Conservation (phyloP, 2,329 filamentous ascomycete species). For the Colletotrichum lentis region DNA sequence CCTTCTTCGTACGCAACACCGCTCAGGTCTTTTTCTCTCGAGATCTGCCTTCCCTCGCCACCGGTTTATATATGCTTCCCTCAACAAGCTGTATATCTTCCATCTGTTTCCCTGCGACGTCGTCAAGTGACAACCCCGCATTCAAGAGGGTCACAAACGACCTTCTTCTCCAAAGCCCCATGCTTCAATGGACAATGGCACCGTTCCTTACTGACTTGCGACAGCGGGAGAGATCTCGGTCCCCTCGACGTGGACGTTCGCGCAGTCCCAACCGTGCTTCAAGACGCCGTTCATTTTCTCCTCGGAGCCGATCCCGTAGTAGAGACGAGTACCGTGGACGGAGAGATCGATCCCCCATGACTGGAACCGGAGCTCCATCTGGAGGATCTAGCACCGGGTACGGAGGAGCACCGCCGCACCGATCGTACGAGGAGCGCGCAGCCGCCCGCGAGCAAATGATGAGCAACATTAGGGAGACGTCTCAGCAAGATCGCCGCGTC, state of each 20-base stretch:
- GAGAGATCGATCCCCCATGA: conserved; percentile 85
- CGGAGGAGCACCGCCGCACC: conserved; percentile 67
- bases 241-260: conserved; percentile 80
- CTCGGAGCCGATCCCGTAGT: conserved; percentile 80
- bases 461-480: conserved; percentile 90
- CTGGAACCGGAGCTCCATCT: conserved; percentile 71
- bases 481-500: conserved; percentile 98
- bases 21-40: not conserved
- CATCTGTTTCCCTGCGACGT: not conserved
- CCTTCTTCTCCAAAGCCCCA: not conserved
- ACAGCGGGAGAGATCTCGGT: conserved; percentile 85
- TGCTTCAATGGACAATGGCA: conserved; percentile 33
- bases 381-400: conserved; percentile 76
- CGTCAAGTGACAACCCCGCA: conserved; percentile 6
- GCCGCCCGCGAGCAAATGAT: conserved; percentile 94
- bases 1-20: not conserved
- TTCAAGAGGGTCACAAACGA: not conserved
- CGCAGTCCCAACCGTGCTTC: conserved; percentile 78
- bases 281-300: conserved; percentile 80
- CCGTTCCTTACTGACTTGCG: conserved; percentile 36
- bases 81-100: no score
- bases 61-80: not conserved
- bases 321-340: conserved; percentile 79
- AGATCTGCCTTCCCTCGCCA: not conserved
- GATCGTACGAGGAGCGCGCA: conserved; percentile 84